Conservation (phyloP, 176 grass and related monocot species). For the Ananas comosus region DNA sequence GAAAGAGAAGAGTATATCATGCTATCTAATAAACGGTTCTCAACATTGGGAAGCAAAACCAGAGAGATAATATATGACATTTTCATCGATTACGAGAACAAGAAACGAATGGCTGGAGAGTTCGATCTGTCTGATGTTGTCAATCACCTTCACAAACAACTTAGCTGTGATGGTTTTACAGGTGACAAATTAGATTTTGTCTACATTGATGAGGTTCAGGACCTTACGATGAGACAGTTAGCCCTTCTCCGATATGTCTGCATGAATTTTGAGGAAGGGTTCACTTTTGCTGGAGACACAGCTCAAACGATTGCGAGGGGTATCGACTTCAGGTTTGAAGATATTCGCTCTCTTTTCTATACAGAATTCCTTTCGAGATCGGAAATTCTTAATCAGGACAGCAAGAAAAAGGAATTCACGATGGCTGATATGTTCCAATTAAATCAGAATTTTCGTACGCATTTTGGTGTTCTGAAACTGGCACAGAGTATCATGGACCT, state of each 20-base stretch:
- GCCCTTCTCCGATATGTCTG: conserved; percentile 70
- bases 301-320: conserved; percentile 88
- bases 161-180: conserved; percentile 37
- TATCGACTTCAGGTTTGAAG: conserved; percentile 85
- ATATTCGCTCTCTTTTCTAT: conserved; percentile 74
- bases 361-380: conserved; percentile 44
- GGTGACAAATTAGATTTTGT: conserved; percentile 50
- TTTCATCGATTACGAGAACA: conserved; percentile 68
- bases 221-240: conserved; percentile 73
- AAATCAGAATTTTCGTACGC: conserved; percentile 77
- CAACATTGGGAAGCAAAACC: conserved; percentile 35
- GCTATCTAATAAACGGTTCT: conserved; percentile 59
- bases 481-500: conserved; percentile 74
- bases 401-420: conserved; percentile 25
- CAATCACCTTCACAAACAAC: conserved; percentile 32
- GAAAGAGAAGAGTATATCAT: conserved; percentile 44
- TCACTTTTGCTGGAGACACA: conserved; percentile 80
- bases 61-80: conserved; percentile 62
- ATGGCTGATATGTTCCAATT: conserved; percentile 65
- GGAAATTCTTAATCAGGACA: conserved; percentile 11
- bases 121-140: conserved; percentile 91
- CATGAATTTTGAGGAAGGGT: conserved; percentile 67
- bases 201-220: conserved; percentile 95
- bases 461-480: conserved; percentile 59
- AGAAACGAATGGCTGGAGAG: conserved; percentile 41